Percentiles rank a stretch among this genome's conserved stretches.
Conservation (phyloP, 2,329 filamentous ascomycete species). For the Monosporascus ibericus region DNA sequence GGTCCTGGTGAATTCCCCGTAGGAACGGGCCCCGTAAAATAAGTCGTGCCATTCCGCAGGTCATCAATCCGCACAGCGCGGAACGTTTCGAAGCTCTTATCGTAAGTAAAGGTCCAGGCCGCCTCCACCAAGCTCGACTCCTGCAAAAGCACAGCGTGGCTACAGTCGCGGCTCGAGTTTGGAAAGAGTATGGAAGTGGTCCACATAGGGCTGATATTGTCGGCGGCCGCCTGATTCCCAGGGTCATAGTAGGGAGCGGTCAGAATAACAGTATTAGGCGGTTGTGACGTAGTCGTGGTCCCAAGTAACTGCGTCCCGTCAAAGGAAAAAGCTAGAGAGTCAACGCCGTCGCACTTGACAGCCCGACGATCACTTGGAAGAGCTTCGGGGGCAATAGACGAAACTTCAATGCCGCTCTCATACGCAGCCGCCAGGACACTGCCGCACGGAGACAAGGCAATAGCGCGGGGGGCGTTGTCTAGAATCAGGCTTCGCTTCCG, state of each 20-base stretch:
- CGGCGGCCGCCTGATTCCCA: conserved; percentile 57
- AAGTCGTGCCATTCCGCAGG: conserved; percentile 68
- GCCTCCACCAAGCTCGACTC: conserved; percentile 58
- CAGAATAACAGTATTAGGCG: conserved; percentile 67
- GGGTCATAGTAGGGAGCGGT: conserved; percentile 76
- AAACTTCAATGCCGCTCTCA: conserved; percentile 82
- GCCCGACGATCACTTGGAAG: conserved; percentile 62
- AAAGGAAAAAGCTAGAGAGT: conserved; percentile 67
- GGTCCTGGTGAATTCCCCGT: conserved; percentile 46
- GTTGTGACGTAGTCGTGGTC: conserved; percentile 59
- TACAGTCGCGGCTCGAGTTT: conserved; percentile 72
- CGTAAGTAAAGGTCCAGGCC: conserved; percentile 72
- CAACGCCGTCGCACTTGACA: conserved; percentile 72
- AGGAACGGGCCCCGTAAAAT: conserved; percentile 67
- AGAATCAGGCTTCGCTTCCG: conserved; percentile 70
- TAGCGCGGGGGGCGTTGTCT: conserved; percentile 70
- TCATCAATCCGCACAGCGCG: conserved; percentile 71
- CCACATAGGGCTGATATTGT: conserved; percentile 70
- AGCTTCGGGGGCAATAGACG: conserved; percentile 61
- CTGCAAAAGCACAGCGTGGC: conserved; percentile 66
- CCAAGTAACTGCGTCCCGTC: conserved; percentile 75
- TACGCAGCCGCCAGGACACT: conserved; percentile 80
- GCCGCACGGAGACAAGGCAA: conserved; percentile 75
- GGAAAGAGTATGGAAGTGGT: conserved; percentile 82
- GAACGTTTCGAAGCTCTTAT: conserved; percentile 71